Evolutionary conservation across 208 protist species (phyloP), one percentile per base, ranked within the genome.

Genomic region (Leishmania braziliensis): DNA sequence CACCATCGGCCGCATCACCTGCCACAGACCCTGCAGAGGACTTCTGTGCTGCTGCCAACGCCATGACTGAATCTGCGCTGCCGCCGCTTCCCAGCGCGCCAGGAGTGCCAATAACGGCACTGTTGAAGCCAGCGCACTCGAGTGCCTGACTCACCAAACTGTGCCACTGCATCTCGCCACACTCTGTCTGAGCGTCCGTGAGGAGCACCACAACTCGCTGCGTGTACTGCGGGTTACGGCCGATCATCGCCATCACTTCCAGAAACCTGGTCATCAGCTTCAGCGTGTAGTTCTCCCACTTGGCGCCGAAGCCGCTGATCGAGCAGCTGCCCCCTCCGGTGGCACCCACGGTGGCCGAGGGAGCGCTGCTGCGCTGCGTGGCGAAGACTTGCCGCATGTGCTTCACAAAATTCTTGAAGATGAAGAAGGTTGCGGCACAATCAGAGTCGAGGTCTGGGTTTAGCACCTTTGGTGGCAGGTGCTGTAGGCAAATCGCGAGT

Each of bases 341-440:
- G 62, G 62, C 14, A 14, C 62, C 26, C 10, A 68, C 9, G 18
- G 78, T 46, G 39, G 73, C 51, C 26, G 63, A 33, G 77, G 65
- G 33, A 1, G n/a, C 68, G 66, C 53, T 63, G 72, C 68, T 74
- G 75, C 88, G 89, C 84, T 95, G 92, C 53, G 89, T 85, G 46
- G 89, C 83, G 78, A 97, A 94, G 36, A 95, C 86, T 60, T 90
- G 78, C 18, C 73, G 63, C 85, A 97, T 81, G 82, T 97, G 95
- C 80, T 85, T 89, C 43, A 93, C 86, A 70, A 90, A 95, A 78
- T 97, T 97, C 51, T 87, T 80, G 80, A 96, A 95, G 65, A 95
- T 92, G 79, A 97, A 97, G 78, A 94, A 96, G 23, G 95, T 96
- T 20, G 90, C 91, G 16, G 95, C 92, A 81, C 93, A 96, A 73